These are phyloP conservation scores for Dissoconium aciculare DNA, from an alignment of 2,329 filamentous ascomycete species.

Conservation along the genomic window DNA sequence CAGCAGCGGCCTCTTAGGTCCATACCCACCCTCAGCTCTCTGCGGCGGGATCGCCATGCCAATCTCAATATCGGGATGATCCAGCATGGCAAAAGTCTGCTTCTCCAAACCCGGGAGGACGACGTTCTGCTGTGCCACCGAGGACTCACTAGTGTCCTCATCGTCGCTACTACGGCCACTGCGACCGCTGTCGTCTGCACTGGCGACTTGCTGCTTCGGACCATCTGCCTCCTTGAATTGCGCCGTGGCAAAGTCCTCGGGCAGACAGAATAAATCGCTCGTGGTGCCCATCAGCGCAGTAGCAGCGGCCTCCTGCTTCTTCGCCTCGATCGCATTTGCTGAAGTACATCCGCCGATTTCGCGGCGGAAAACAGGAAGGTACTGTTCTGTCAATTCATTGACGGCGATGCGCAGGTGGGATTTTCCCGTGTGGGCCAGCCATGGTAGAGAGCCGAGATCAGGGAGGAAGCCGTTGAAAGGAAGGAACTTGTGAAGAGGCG, in stretches of 20 bases:
- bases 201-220: too few relatives aligned
- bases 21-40: background rate
- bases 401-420: conserved; percentile 18
- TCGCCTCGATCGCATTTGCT: conserved; percentile 19
- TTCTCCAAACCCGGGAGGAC: background rate
- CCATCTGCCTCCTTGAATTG: too few relatives aligned
- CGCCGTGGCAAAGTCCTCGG: conserved; percentile 9
- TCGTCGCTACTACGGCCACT: too few relatives aligned
- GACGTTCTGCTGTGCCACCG: too few relatives aligned
- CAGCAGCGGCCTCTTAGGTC: background rate
- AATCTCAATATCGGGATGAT: background rate
- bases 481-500: conserved; percentile 31
- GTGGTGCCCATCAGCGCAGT: conserved; percentile 27
- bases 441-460: conserved; percentile 36
- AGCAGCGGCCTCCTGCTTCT: conserved; percentile 12
- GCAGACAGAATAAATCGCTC: conserved; percentile 51
- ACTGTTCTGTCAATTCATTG: conserved; percentile 34
- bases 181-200: too few relatives aligned
- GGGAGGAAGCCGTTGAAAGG: conserved; percentile 35
- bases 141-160: too few relatives aligned
- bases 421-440: conserved; percentile 51
- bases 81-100: background rate
- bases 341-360: conserved; percentile 52
- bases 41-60: background rate
- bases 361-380: conserved; percentile 43